Conservation (phyloP, 805 yeast genomes). For the Schwanniomyces vanrijiae region DNA sequence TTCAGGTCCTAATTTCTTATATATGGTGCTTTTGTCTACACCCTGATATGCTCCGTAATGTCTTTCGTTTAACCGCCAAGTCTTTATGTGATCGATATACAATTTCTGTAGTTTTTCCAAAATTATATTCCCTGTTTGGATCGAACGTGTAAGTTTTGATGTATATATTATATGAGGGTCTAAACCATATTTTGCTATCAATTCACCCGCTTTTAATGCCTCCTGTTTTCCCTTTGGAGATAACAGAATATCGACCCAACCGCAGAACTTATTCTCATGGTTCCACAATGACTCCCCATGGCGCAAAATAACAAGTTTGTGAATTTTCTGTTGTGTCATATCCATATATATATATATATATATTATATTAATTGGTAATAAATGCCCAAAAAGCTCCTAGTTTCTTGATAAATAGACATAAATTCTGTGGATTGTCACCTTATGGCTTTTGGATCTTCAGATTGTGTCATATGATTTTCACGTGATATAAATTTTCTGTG, state of each 20-base stretch:
- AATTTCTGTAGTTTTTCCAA: slow-evolving; percentile 28
- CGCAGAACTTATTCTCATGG: slow-evolving; percentile 43
- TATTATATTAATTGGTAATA: neutral
- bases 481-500: neutral
- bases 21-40: slow-evolving; percentile 35
- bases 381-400: neutral
- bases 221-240: slow-evolving; percentile 37
- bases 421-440: neutral
- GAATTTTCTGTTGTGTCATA: slow-evolving; percentile 11
- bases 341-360: too few relatives aligned
- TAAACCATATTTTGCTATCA: slow-evolving; percentile 26
- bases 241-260: slow-evolving; percentile 46
- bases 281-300: slow-evolving; percentile 48
- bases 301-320: slow-evolving; percentile 41
- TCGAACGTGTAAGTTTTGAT: slow-evolving; percentile 38
- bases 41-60: slow-evolving; percentile 47
- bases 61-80: slow-evolving; percentile 45
- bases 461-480: neutral
- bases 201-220: slow-evolving; percentile 38
- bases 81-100: slow-evolving; percentile 38
- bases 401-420: neutral
- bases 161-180: slow-evolving; percentile 37
- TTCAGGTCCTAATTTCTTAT: slow-evolving; percentile 33
- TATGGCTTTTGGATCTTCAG: neutral
- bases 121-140: slow-evolving; percentile 41